These are phyloP conservation scores for Paramecium pentaurelia DNA, from an alignment of 73 alveolate species.

Conservation along the genomic window DNA sequence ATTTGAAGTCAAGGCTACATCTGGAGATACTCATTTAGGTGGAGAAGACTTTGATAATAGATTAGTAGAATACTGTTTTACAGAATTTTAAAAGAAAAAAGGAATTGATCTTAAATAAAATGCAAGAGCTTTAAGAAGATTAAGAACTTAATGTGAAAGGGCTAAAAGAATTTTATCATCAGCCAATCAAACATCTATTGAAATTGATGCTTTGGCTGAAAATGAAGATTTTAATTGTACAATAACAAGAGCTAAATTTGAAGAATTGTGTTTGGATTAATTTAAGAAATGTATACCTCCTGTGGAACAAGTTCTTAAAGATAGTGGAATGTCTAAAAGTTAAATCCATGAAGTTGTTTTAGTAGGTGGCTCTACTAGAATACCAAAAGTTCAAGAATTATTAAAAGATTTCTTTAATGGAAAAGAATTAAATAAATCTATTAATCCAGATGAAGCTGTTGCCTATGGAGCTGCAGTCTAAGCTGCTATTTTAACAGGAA, in stretches of 20 bases:
- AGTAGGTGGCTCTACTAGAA: slow-evolving; percentile 86
- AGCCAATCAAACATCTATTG: slow-evolving; percentile 86
- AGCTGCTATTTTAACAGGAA: slow-evolving; percentile 53
- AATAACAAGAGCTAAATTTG: slow-evolving; percentile 70
- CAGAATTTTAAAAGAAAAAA: slow-evolving; percentile 76
- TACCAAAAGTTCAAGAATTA: slow-evolving; percentile 62
- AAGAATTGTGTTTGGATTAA: slow-evolving; percentile 70
- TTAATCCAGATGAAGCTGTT: slow-evolving; percentile 73
- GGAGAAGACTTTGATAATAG: slow-evolving; percentile 96
- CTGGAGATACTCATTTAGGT: slow-evolving; percentile 94
- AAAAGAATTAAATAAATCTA: slow-evolving; percentile 55
- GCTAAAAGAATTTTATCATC: slow-evolving; percentile 90
- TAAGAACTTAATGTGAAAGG: slow-evolving; percentile 95
- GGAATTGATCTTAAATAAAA: slow-evolving; percentile 78
- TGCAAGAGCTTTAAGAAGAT: slow-evolving; percentile 88
- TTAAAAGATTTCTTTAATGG: slow-evolving; percentile 52
- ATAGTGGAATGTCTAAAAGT: slow-evolving; percentile 62
- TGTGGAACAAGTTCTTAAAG: slow-evolving; percentile 63
- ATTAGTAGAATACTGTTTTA: slow-evolving; percentile 69
- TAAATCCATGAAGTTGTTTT: slow-evolving; percentile 69
- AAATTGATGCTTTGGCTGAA: slow-evolving; percentile 82
- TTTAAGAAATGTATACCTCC: slow-evolving; percentile 79
- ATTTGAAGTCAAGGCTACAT: slow-evolving; percentile 89
- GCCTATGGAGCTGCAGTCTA: slow-evolving; percentile 63
- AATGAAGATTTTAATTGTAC: slow-evolving; percentile 76